Evolutionary conservation across 2,329 filamentous ascomycete genomes (phyloP), one percentile per base, ranked within the genome.

Genomic region (Arachnopeziza araneosa): DNA sequence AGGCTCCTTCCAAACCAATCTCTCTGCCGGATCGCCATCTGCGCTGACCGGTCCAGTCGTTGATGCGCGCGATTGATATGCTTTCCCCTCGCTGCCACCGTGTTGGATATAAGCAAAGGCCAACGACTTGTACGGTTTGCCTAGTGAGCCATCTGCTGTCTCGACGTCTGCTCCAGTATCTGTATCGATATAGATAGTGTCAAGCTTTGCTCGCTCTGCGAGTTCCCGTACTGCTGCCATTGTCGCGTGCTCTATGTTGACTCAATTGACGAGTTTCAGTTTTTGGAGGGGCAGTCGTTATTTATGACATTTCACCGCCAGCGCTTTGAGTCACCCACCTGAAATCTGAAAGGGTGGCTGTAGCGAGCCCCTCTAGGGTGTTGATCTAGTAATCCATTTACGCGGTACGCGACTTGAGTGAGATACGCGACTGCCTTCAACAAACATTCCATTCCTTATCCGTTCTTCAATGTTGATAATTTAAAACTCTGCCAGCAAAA

Each of bases 71-170:
- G 82, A 85, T 64, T 88, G 79, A 75, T 90, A 95, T 68, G 81
- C 76, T 63, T 83, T 80, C 52, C 79, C 78, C 59, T 85, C 80
- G 56, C 75, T 73, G 63, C 78, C 77, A 63, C 83, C 81, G 67
- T 84, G 78, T 75, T 89, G 84, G 71, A 92, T 82, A 75, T 91
- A 89, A 65, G 91, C 92, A 72, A 86, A 86, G 66, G 88, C 80
- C 50, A 96, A 83, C 50, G 88, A 86, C 80, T 96, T 93, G 84
- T 87, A 96, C 54, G 92, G 91, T 67, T 86, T 83, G 63, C 80
- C 77, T 74, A 93, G 84, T 66, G 86, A 83, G 71, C 91, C 91
- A 67, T 83, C 79, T 65, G 85, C 83, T 61, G 81, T 73, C 67
- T 83, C 73, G 60, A 89, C 85, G 76, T 95, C 92, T 68, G 82